Conservation (phyloP, 441 rosid species). For the Eutrema salsugineum region DNA sequence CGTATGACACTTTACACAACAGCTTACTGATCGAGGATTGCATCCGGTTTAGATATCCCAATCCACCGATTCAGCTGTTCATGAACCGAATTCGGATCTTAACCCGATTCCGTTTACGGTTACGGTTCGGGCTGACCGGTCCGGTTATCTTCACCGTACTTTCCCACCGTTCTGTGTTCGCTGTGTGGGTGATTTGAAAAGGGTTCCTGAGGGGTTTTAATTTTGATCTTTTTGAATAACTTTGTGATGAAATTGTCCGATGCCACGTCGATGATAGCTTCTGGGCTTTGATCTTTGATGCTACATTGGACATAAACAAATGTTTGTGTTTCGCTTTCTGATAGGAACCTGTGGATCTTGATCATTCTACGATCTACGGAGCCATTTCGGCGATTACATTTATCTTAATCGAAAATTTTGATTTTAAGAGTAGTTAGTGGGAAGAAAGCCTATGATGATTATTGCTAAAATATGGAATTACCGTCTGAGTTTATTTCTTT, state of each 20-base stretch:
- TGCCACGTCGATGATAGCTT: conserved; percentile 30
- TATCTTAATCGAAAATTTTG: background rate
- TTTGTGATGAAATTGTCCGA: background rate
- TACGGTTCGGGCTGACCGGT: background rate
- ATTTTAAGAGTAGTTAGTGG: background rate
- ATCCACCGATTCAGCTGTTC: background rate
- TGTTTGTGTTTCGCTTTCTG: conserved; percentile 26
- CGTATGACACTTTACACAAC: conserved; percentile 26
- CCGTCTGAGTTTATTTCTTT: conserved; percentile 20
- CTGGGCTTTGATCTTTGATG: conserved; percentile 21
- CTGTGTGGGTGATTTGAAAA: conserved; percentile 25
- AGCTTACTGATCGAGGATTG: conserved; percentile 13
- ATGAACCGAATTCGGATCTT: background rate
- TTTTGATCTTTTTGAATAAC: background rate
- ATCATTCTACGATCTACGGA: background rate
- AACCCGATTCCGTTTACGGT: background rate
- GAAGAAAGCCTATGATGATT: conserved; percentile 15
- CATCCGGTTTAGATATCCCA: background rate
- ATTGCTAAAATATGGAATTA: conserved; percentile 31
- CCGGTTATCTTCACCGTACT: conserved; percentile 1
- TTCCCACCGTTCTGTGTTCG: conserved; percentile 15
- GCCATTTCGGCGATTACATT: conserved; percentile 30
- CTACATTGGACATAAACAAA: conserved; percentile 23
- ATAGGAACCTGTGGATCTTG: conserved; percentile 32
- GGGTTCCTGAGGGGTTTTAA: conserved; percentile 19